phyloP scores from a whole-genome alignment of 768 basidiomycete genomes.

The Lactarius pseudohatsudake region DNA sequence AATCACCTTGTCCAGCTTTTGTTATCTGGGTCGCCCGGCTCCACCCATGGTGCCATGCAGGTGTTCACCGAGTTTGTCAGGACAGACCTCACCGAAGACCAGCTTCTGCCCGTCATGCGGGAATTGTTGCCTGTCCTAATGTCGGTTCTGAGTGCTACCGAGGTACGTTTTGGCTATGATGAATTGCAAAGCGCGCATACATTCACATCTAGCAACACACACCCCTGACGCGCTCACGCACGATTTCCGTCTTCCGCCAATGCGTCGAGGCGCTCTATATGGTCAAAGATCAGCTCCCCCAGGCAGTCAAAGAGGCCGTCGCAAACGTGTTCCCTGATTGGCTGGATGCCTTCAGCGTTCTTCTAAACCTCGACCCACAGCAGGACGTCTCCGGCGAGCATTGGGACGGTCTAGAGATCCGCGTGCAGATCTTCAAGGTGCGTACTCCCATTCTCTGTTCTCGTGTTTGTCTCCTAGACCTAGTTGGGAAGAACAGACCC shows the following conservation, averaged over 20 bases:
- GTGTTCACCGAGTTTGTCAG: constrained; percentile 94
- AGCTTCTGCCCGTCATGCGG: constrained; percentile 88
- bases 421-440: constrained; percentile 86
- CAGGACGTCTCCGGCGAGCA: constrained; percentile 59
- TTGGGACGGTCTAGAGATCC: constrained; percentile 82
- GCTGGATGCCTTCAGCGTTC: constrained; percentile 85
- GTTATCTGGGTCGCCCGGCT: constrained; percentile 64
- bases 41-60: constrained; percentile 95
- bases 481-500: constrained; percentile 49
- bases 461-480: constrained; percentile 11
- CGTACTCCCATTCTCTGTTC: constrained; percentile 19
- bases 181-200: background rate
- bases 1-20: constrained; percentile 71
- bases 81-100: constrained; percentile 90
- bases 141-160: constrained; percentile 69
- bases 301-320: constrained; percentile 79
- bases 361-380: constrained; percentile 64
- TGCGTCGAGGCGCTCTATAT: constrained; percentile 88
- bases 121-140: constrained; percentile 86
- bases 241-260: constrained; percentile 87
- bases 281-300: constrained; percentile 91
- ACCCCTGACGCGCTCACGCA: constrained; percentile 78
- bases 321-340: constrained; percentile 82
- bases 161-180: constrained; percentile 46
- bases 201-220: constrained; percentile 56